phyloP scores from a whole-genome alignment of 1,284 basidiomycete species.

The Trametes hirsuta region DNA sequence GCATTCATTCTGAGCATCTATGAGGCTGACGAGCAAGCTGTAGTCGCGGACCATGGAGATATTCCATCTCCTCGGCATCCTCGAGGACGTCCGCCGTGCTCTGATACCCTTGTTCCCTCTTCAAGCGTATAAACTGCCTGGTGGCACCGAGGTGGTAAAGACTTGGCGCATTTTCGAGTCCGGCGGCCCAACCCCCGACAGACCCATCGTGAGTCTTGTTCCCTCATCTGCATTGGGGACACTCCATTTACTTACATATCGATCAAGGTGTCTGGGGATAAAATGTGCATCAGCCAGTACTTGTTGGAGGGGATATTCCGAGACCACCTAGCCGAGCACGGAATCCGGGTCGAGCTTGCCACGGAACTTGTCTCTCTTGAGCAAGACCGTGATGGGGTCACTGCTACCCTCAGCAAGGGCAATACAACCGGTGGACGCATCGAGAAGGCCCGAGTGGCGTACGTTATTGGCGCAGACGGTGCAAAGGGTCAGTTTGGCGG shows the following conservation, averaged over 20 bases:
- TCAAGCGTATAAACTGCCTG: conserved; percentile 24
- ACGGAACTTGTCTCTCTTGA: conserved; percentile 33
- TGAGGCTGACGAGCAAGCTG: not conserved
- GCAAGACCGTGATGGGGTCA: conserved; percentile 32
- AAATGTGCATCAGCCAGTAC: conserved; percentile 26
- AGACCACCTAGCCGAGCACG: conserved; percentile 30
- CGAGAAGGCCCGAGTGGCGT: conserved; percentile 27
- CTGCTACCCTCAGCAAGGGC: conserved; percentile 15
- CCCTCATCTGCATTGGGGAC: no score
- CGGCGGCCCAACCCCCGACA: conserved; percentile 19
- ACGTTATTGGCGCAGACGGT: conserved; percentile 43
- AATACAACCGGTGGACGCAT: not conserved
- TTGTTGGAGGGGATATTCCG: conserved; percentile 35
- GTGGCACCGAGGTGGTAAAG: conserved; percentile 16
- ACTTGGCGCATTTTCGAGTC: conserved; percentile 16
- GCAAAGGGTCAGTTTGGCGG: conserved; percentile 32
- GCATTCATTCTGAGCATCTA: not conserved
- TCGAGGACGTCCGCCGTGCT: conserved; percentile 12
- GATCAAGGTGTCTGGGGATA: not conserved
- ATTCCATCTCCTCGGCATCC: conserved; percentile 24
- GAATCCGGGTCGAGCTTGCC: conserved; percentile 34
- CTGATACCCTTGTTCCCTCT: not conserved
- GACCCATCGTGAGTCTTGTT: conserved; percentile 26
- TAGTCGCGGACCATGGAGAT: conserved; percentile 28
- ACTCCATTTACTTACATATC: not conserved